These are phyloP conservation scores for Lentinus brumalis DNA, from an alignment of 768 basidiomycete genomes.

Conservation along the genomic window DNA sequence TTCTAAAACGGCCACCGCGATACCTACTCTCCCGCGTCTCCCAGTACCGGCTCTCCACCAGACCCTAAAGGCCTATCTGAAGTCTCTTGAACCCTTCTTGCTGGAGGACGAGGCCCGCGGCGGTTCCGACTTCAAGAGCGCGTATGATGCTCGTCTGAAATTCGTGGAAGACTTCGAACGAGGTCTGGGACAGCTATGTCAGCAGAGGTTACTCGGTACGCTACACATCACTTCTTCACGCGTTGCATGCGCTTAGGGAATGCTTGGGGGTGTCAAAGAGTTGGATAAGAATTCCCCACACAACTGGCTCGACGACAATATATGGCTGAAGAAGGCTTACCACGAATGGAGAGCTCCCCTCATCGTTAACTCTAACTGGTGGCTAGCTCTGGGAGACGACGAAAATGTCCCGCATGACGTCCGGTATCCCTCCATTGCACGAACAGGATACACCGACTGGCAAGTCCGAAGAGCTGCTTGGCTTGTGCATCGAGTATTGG, in stretches of 20 bases:
- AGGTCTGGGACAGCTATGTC: slow-evolving; percentile 68
- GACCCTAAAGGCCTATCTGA: slow-evolving; percentile 77
- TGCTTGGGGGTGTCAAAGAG: slow-evolving; percentile 42
- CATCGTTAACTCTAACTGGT: slow-evolving; percentile 94
- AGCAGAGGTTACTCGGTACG: slow-evolving; percentile 73
- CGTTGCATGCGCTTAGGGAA: neutral
- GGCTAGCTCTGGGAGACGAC: slow-evolving; percentile 86
- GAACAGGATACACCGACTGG: slow-evolving; percentile 65
- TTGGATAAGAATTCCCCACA: slow-evolving; percentile 81
- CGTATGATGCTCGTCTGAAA: slow-evolving; percentile 54
- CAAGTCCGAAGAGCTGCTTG: slow-evolving; percentile 86
- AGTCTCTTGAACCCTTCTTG: slow-evolving; percentile 77
- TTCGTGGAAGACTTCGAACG: slow-evolving; percentile 70
- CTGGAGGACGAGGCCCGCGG: slow-evolving; percentile 70
- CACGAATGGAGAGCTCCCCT: slow-evolving; percentile 86
- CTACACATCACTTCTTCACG: slow-evolving; percentile 13
- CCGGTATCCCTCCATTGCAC: slow-evolving; percentile 12
- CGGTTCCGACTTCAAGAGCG: slow-evolving; percentile 50
- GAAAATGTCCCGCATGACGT: slow-evolving; percentile 51
- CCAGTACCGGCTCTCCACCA: slow-evolving; percentile 80
- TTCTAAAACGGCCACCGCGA: neutral
- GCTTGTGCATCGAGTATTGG: slow-evolving; percentile 69
- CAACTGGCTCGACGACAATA: slow-evolving; percentile 94
- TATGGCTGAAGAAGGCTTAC: slow-evolving; percentile 89
- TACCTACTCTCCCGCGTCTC: slow-evolving; percentile 57